Evolutionary conservation across 768 basidiomycete genomes (phyloP).

Genomic region (Suillus tomentosus): DNA sequence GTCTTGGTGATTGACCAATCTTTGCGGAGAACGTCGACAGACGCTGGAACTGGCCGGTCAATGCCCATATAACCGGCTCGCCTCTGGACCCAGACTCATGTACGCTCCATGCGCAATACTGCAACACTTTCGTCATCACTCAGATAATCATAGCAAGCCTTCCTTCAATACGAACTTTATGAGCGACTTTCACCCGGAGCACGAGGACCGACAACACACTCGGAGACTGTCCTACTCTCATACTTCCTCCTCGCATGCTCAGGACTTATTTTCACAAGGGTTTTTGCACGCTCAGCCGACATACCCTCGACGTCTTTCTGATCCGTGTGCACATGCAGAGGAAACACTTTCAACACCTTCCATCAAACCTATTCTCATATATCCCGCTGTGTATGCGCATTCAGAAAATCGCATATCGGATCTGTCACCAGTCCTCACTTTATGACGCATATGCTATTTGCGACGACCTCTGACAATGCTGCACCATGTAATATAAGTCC

Average conservation of each 20-base stretch:
- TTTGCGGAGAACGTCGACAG: constrained; percentile 8
- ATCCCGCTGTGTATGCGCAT: constrained; percentile 29
- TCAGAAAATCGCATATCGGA: constrained; percentile 12
- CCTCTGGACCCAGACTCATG: constrained; percentile 5
- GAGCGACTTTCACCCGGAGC: constrained; percentile 8
- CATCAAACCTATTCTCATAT: constrained; percentile 32
- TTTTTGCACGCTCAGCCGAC: constrained; percentile 5
- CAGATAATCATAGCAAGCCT: neutral
- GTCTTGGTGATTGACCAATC: constrained; percentile 16
- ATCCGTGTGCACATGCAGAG: constrained; percentile 13
- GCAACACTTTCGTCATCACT: too few species aligned
- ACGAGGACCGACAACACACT: constrained; percentile 16
- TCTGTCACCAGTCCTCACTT: constrained; percentile 5
- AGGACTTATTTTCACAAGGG: constrained; percentile 13
- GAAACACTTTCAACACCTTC: constrained; percentile 20
- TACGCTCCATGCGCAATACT: neutral
- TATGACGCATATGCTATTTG: constrained; percentile 2
- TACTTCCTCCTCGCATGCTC: constrained; percentile 3
- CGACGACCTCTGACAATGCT: too few species aligned
- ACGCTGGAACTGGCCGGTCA: constrained; percentile 26
- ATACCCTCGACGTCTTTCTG: neutral
- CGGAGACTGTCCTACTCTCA: constrained; percentile 14
- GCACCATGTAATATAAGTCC: too few species aligned
- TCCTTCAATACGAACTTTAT: neutral
- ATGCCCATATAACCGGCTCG: constrained; percentile 13